These are phyloP conservation scores for Neopestalotiopsis sp. DNA, from an alignment of 2,329 filamentous ascomycete genomes.

Conservation along the genomic window DNA sequence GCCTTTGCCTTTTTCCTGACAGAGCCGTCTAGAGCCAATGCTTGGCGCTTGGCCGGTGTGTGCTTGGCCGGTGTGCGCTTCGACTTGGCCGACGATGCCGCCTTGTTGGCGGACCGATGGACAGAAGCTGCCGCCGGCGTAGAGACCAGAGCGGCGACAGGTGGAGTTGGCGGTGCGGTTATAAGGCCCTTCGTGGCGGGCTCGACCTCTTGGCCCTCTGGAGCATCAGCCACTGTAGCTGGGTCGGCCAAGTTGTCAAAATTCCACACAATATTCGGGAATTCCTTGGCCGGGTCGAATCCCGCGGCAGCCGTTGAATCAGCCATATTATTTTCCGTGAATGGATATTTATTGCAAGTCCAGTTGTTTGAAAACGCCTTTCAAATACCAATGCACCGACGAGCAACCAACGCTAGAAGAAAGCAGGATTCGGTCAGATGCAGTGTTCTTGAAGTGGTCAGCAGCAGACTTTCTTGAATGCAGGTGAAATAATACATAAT, in stretches of 20 bases:
- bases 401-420: neutral
- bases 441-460: neutral
- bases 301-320: neutral
- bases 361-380: neutral
- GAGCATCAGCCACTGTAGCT: neutral
- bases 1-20: neutral
- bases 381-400: neutral
- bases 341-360: neutral
- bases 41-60: neutral
- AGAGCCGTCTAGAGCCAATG: neutral
- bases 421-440: neutral
- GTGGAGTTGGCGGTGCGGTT: conserved; percentile 3
- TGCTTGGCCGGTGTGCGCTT: neutral
- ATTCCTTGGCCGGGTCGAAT: conserved; percentile 12
- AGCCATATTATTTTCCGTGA: neutral
- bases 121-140: neutral
- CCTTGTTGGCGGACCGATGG: neutral
- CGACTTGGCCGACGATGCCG: neutral
- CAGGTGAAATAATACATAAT: neutral
- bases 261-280: conserved; percentile 10
- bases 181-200: neutral
- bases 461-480: neutral
- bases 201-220: neutral
- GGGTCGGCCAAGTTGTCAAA: neutral
- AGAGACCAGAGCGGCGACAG: neutral